A percentile compares a stretch with the other conserved stretches of the same genome.
Evolutionary conservation across 1,284 basidiomycete species (phyloP).

Genomic region (Apiotrichum mycotoxinovorans): DNA sequence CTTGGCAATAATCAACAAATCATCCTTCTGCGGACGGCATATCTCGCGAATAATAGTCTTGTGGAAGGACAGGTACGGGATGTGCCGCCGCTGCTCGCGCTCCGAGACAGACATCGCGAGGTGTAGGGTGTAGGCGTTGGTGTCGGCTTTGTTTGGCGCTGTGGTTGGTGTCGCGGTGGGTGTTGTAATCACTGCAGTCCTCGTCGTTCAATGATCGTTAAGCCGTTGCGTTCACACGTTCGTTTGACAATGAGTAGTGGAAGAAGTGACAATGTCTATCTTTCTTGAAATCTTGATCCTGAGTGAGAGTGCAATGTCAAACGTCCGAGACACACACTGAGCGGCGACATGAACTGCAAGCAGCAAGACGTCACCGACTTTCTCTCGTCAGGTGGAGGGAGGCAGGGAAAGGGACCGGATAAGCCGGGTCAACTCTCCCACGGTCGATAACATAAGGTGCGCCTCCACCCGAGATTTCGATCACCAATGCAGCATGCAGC

Average conservation of each 20-base stretch:
- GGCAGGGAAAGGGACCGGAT: no score
- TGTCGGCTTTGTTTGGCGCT: no score
- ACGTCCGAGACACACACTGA: no score
- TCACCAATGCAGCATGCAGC: no score
- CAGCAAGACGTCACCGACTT: neutral
- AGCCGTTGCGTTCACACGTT: no score
- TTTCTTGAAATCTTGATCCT: no score
- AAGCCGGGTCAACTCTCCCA: neutral
- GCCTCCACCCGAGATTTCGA: neutral
- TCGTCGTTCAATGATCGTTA: no score
- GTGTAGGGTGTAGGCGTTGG: neutral
- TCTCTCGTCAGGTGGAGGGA: neutral
- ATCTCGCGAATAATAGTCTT: constrained; percentile 50
- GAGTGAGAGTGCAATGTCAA: no score
- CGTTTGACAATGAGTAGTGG: no score
- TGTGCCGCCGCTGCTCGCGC: constrained; percentile 32
- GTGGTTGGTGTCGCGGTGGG: neutral
- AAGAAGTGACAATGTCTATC: no score
- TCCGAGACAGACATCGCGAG: constrained; percentile 2
- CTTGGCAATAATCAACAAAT: constrained; percentile 78
- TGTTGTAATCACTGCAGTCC: neutral
- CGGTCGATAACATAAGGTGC: neutral
- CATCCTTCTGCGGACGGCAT: constrained; percentile 65
- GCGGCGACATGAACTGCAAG: neutral
- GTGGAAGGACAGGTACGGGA: constrained; percentile 51